A percentile compares a stretch with the other conserved stretches of the same genome.
These are phyloP conservation scores for Candida tetrigidarum DNA, from an alignment of 1,139 yeast species.

Conservation along the genomic window DNA sequence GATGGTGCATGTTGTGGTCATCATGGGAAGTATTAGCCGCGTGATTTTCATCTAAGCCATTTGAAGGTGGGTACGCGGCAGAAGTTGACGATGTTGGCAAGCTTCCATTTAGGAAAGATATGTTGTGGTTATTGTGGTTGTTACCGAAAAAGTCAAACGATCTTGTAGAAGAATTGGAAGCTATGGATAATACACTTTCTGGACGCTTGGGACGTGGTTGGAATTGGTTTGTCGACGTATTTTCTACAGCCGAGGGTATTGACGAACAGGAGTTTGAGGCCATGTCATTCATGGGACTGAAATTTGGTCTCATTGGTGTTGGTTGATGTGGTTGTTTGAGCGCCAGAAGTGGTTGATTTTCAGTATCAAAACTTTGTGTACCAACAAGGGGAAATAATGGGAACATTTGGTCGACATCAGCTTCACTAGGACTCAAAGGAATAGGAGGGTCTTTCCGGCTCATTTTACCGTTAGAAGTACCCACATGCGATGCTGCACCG, in stretches of 20 bases:
- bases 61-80: slow-evolving; percentile 38
- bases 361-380: slow-evolving; percentile 42
- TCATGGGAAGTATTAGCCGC: slow-evolving; percentile 4
- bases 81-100: slow-evolving; percentile 31
- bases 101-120: slow-evolving; percentile 21
- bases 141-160: slow-evolving; percentile 19
- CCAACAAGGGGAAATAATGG: slow-evolving; percentile 60
- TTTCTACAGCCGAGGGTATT: slow-evolving; percentile 7
- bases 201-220: slow-evolving; percentile 43
- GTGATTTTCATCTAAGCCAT: slow-evolving; percentile 12
- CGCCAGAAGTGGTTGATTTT: slow-evolving; percentile 41
- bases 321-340: slow-evolving; percentile 14
- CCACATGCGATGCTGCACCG: neutral
- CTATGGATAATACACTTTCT: slow-evolving; percentile 45
- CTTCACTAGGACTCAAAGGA: slow-evolving; percentile 16
- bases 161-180: slow-evolving; percentile 42
- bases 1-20: slow-evolving; percentile 16
- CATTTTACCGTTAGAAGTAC: neutral
- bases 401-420: slow-evolving; percentile 38
- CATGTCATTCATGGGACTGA: neutral
- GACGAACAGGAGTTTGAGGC: slow-evolving; percentile 10
- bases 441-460: neutral
- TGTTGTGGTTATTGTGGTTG: slow-evolving; percentile 11
- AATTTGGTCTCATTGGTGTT: slow-evolving; percentile 13
- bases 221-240: slow-evolving; percentile 19